Conservation (phyloP, 1,139 yeast species). For the Blastobotrys serpentis region DNA sequence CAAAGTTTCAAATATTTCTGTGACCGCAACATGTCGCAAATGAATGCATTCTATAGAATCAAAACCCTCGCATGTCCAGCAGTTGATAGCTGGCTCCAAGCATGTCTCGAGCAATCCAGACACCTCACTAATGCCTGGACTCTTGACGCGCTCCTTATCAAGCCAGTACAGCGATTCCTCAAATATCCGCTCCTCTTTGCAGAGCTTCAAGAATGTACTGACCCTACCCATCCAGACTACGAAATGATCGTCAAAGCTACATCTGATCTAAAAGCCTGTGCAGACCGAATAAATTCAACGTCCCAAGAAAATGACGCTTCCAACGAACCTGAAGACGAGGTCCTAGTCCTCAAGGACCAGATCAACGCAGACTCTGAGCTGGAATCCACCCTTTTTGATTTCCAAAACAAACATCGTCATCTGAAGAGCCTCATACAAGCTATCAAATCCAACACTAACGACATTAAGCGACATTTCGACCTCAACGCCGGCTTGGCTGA, state of each 20-base stretch:
- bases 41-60: constrained; percentile 32
- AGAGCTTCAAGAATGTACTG: constrained; percentile 33
- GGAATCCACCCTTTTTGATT: too few relatives aligned
- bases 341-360: too few relatives aligned
- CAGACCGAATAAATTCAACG: constrained; percentile 37
- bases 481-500: too few relatives aligned
- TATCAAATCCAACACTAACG: too few relatives aligned
- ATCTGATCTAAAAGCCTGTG: constrained; percentile 29
- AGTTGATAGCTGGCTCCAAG: constrained; percentile 36
- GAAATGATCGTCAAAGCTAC: constrained; percentile 32
- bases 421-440: too few relatives aligned
- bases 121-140: constrained; percentile 42
- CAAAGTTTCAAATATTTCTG: constrained; percentile 36
- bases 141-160: constrained; percentile 42
- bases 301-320: too few relatives aligned
- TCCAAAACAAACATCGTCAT: too few relatives aligned
- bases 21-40: constrained; percentile 35
- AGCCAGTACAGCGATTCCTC: constrained; percentile 45
- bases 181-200: constrained; percentile 43
- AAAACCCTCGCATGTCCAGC: constrained; percentile 32
- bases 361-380: too few relatives aligned
- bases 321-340: too few relatives aligned
- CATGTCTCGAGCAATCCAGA: constrained; percentile 31
- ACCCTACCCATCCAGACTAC: constrained; percentile 36
- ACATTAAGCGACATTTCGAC: too few relatives aligned